phyloP scores from a whole-genome alignment of 2,329 filamentous ascomycete species.

The Cercospora berteroae region DNA sequence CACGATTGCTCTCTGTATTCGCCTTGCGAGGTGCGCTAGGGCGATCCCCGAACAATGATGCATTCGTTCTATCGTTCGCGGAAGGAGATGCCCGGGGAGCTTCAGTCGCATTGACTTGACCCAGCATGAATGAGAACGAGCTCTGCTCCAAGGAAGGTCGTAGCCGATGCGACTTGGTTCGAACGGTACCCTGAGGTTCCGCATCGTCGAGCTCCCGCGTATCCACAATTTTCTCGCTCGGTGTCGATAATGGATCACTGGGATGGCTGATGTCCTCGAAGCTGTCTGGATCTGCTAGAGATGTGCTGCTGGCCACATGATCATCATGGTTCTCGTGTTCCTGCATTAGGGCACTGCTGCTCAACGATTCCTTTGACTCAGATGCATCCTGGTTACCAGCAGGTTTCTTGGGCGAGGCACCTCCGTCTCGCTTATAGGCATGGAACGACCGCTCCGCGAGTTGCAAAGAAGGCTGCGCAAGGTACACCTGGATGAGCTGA shows the following conservation, averaged over 20 bases:
- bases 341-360: background rate
- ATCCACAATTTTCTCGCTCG: background rate
- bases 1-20: background rate
- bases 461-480: conserved; percentile 42
- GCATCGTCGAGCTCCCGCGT: background rate
- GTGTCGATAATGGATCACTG: background rate
- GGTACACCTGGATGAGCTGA: conserved; percentile 52
- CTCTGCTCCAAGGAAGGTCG: conserved; percentile 27
- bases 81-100: conserved; percentile 2
- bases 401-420: background rate
- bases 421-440: background rate
- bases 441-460: conserved; percentile 7
- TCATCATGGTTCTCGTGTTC: background rate
- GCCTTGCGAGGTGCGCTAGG: conserved; percentile 11
- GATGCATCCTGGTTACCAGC: background rate
- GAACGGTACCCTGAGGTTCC: background rate
- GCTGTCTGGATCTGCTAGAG: conserved; percentile 19
- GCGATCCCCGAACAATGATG: conserved; percentile 24
- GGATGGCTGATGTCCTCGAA: conserved; percentile 16
- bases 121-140: conserved; percentile 28
- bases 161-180: conserved; percentile 1
- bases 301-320: background rate
- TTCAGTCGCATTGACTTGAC: conserved; percentile 15
- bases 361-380: background rate
- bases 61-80: background rate